Percentiles rank a stretch among this genome's conserved stretches.
Evolutionary conservation across 805 yeast genomes (phyloP).

Genomic region (Metschnikowia lachancei): DNA sequence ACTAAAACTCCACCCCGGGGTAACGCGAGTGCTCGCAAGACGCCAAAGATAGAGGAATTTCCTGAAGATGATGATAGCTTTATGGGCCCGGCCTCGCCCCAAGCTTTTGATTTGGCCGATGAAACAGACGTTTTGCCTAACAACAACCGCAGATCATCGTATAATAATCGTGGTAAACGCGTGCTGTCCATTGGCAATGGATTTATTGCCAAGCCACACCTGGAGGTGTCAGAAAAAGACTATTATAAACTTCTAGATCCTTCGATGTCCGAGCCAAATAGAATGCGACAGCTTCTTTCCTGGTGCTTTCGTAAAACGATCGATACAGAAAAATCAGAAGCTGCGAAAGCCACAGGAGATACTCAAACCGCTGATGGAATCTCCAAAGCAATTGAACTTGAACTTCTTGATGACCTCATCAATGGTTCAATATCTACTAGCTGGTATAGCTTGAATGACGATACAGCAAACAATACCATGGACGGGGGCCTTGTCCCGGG

Average conservation of each 20-base stretch:
- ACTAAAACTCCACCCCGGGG: slow-evolving; percentile 1
- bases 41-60: slow-evolving; percentile 3
- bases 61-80: slow-evolving; percentile 23
- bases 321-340: slow-evolving; percentile 26
- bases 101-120: slow-evolving; percentile 21
- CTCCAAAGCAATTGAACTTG: slow-evolving; percentile 64
- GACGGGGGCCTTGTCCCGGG: slow-evolving; percentile 23
- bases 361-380: slow-evolving; percentile 47
- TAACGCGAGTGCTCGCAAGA: slow-evolving; percentile 1
- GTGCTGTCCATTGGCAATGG: slow-evolving; percentile 76
- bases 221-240: slow-evolving; percentile 51
- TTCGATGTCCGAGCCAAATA: slow-evolving; percentile 66
- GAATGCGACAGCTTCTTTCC: slow-evolving; percentile 63
- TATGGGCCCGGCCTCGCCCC: slow-evolving; percentile 32
- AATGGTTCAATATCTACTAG: slow-evolving; percentile 61
- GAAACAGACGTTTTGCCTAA: slow-evolving; percentile 3
- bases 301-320: slow-evolving; percentile 63
- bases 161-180: slow-evolving; percentile 64
- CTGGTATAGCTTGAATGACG: slow-evolving; percentile 54
- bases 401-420: slow-evolving; percentile 54
- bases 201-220: slow-evolving; percentile 63
- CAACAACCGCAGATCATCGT: slow-evolving; percentile 33
- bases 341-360: slow-evolving; percentile 22
- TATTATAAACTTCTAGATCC: slow-evolving; percentile 62
- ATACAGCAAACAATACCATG: slow-evolving; percentile 21